Conservation (phyloP, 768 basidiomycete species). For the Dioszegia aurantiaca region DNA sequence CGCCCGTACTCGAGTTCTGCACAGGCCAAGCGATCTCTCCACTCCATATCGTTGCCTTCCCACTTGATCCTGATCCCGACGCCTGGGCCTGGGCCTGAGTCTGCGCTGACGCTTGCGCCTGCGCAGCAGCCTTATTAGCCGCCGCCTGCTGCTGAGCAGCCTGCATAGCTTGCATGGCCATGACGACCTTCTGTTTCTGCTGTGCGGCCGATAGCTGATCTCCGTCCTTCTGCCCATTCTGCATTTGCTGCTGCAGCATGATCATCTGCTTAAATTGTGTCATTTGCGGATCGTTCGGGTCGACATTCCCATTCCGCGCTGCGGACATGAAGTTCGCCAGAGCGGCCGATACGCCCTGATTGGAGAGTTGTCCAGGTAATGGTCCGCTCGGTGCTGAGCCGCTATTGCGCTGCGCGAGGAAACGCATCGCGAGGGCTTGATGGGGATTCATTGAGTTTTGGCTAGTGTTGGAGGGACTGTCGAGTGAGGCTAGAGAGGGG, state of each 20-base stretch:
- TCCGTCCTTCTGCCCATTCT: neutral
- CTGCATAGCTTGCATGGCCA: neutral
- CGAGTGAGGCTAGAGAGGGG: neutral
- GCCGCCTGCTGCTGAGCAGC: neutral
- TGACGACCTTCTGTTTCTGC: neutral
- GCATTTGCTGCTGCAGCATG: constrained; percentile 20
- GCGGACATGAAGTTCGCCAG: constrained; percentile 28
- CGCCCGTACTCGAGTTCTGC: neutral
- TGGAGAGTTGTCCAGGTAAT: neutral
- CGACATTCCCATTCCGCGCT: constrained; percentile 21
- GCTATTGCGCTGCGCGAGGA: neutral
- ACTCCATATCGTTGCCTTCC: constrained; percentile 2
- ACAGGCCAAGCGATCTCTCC: constrained; percentile 10
- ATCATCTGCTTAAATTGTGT: constrained; percentile 25
- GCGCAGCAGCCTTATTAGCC: neutral
- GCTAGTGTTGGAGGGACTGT: neutral
- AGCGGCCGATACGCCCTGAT: constrained; percentile 20
- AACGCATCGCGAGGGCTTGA: constrained; percentile 7
- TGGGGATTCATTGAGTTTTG: constrained; percentile 6
- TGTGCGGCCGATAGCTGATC: constrained; percentile 1
- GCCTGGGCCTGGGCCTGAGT: too few species aligned
- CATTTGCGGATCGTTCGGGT: constrained; percentile 23
- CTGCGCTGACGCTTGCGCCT: neutral
- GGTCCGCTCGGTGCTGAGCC: neutral
- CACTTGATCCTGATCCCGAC: neutral